Evolutionary conservation across 805 yeast species (phyloP).

Genomic region (Saitoella complicata): DNA sequence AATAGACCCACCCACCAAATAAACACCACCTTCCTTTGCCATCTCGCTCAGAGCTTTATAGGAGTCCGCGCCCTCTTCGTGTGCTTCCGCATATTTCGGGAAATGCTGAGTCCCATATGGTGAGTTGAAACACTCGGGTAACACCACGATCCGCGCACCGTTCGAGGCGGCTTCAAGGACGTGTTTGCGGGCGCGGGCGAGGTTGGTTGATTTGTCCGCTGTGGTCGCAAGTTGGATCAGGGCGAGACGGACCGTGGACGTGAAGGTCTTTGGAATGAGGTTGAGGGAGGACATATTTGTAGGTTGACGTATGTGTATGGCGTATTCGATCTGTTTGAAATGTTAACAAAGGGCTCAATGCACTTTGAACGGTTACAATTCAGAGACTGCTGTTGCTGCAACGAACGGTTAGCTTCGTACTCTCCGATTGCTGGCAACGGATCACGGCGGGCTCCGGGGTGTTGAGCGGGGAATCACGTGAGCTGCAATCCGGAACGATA

Average conservation of each 20-base stretch:
- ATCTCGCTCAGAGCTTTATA: conserved; percentile 30
- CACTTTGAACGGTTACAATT: too few species aligned
- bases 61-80: conserved; percentile 45
- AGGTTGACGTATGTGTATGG: too few species aligned
- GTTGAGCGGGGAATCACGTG: too few species aligned
- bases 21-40: conserved; percentile 47
- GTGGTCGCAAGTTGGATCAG: conserved; percentile 71
- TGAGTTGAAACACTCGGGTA: conserved; percentile 94
- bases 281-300: too few species aligned
- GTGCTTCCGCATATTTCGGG: conserved; percentile 65
- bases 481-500: too few species aligned
- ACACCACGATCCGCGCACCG: conserved; percentile 56
- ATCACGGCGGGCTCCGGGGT: too few species aligned
- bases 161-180: conserved; percentile 50
- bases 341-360: too few species aligned
- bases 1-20: conserved; percentile 77
- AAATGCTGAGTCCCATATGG: conserved; percentile 84
- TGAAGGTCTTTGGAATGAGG: too few species aligned
- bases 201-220: conserved; percentile 63
- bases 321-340: too few species aligned
- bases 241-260: conserved; percentile 31
- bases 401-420: conserved; percentile 46
- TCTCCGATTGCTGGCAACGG: too few species aligned
- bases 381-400: conserved; percentile 76
- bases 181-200: conserved; percentile 46